These are phyloP conservation scores for Puccinia hordei DNA, from an alignment of 1,284 basidiomycete genomes.

Conservation along the genomic window DNA sequence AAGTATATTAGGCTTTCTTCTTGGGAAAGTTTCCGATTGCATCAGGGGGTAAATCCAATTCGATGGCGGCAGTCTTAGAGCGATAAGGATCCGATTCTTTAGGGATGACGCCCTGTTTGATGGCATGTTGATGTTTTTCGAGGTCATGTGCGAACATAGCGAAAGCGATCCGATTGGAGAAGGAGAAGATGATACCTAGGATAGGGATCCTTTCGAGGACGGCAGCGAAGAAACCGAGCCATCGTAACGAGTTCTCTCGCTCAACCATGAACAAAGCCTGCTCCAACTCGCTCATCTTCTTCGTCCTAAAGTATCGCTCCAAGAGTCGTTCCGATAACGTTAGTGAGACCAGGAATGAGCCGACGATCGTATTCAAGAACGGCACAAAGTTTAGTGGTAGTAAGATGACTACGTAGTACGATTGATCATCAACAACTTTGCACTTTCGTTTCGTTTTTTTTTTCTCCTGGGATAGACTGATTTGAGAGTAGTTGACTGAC, in stretches of 20 bases:
- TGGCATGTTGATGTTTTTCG: conserved; percentile 57
- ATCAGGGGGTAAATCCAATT: conserved; percentile 28
- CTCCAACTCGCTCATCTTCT: conserved; percentile 73
- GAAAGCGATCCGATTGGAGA: conserved; percentile 81
- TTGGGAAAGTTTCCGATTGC: conserved; percentile 48
- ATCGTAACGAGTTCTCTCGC: conserved; percentile 78
- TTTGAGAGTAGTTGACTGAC: conserved; percentile 49
- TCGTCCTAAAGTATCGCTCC: conserved; percentile 74
- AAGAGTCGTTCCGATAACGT: conserved; percentile 73
- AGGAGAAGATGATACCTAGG: conserved; percentile 73
- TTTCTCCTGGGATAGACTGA: neutral
- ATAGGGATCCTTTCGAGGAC: conserved; percentile 76
- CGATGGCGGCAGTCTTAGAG: conserved; percentile 54
- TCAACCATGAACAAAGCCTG: conserved; percentile 77
- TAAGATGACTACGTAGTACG: conserved; percentile 65
- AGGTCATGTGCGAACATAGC: conserved; percentile 77
- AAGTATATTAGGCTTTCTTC: neutral
- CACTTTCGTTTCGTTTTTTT: no score
- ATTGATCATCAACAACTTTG: neutral
- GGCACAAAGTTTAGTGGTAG: conserved; percentile 72
- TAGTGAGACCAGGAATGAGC: conserved; percentile 70
- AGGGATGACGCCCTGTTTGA: conserved; percentile 51
- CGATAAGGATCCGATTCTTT: conserved; percentile 53
- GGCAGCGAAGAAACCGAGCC: conserved; percentile 77
- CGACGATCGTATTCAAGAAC: conserved; percentile 65